A percentile compares a stretch with the other conserved stretches of the same genome.
These are phyloP conservation scores for Globisporangium radiosum DNA, from an alignment of 352 stramenopile genomes.

Conservation along the genomic window DNA sequence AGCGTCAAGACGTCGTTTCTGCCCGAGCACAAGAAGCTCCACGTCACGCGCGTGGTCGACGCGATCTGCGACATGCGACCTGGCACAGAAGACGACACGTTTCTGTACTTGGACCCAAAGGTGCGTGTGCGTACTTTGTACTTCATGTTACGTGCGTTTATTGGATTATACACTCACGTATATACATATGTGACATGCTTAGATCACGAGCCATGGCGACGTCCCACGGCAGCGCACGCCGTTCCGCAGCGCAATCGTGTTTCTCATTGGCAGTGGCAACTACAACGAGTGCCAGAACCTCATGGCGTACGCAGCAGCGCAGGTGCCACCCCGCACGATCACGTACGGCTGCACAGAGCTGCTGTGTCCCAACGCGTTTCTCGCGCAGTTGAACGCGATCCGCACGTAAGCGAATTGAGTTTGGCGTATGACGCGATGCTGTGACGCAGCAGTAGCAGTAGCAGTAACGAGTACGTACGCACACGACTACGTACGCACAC, in stretches of 20 bases:
- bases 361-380: slow-evolving; percentile 84
- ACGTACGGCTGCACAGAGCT: slow-evolving; percentile 89
- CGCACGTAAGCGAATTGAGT: slow-evolving; percentile 20
- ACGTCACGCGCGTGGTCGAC: slow-evolving; percentile 75
- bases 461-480: no score
- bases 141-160: background rate
- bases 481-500: no score
- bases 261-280: slow-evolving; percentile 85
- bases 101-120: slow-evolving; percentile 85
- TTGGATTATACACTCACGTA: background rate
- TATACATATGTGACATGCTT: background rate
- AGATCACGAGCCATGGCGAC: slow-evolving; percentile 70
- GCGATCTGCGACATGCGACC: slow-evolving; percentile 77
- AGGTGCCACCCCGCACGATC: slow-evolving; percentile 59
- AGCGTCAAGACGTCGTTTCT: slow-evolving; percentile 82
- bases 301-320: slow-evolving; percentile 70
- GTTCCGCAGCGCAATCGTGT: slow-evolving; percentile 81
- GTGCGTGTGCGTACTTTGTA: slow-evolving; percentile 10
- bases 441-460: no score
- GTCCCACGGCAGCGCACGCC: slow-evolving; percentile 70
- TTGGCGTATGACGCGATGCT: background rate
- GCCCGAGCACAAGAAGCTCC: slow-evolving; percentile 83
- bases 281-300: slow-evolving; percentile 88
- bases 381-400: slow-evolving; percentile 78
- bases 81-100: slow-evolving; percentile 79